Conservation (phyloP, 2,329 filamentous ascomycete species). For the Pezicula neosporulosa region DNA sequence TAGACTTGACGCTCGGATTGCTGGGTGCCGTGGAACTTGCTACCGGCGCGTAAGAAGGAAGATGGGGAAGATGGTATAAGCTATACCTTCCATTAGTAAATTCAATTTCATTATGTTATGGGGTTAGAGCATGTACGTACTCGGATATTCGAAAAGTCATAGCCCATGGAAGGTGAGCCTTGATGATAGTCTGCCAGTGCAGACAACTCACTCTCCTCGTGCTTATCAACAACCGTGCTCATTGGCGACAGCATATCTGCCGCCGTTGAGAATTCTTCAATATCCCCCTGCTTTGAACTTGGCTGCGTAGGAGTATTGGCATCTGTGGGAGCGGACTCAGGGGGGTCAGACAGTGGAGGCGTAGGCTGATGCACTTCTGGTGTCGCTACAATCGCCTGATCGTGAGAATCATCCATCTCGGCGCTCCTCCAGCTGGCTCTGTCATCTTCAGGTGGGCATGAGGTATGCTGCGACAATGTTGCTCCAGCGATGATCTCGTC, state of each 20-base stretch:
- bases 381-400: slow-evolving; percentile 21
- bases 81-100: slow-evolving; percentile 15
- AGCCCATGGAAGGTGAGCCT: slow-evolving; percentile 44
- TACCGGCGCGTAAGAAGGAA: slow-evolving; percentile 81
- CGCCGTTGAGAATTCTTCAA: slow-evolving; percentile 32
- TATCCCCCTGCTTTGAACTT: slow-evolving; percentile 36
- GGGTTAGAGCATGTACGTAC: slow-evolving; percentile 34
- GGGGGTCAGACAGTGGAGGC: slow-evolving; percentile 22
- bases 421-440: slow-evolving; percentile 28
- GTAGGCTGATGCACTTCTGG: slow-evolving; percentile 26
- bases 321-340: slow-evolving; percentile 22
- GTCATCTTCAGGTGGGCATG: slow-evolving; percentile 41
- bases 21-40: slow-evolving; percentile 85
- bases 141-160: slow-evolving; percentile 51
- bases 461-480: slow-evolving; percentile 26
- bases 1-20: slow-evolving; percentile 91
- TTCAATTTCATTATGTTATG: not conserved
- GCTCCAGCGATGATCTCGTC: slow-evolving; percentile 18
- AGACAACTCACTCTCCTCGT: slow-evolving; percentile 30
- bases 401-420: slow-evolving; percentile 28
- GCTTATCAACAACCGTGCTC: slow-evolving; percentile 33
- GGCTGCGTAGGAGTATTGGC: slow-evolving; percentile 29
- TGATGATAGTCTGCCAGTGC: slow-evolving; percentile 24
- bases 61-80: slow-evolving; percentile 73
- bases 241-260: slow-evolving; percentile 30